Conservation (phyloP, 805 yeast species). For the Metschnikowia aberdeeniae region DNA sequence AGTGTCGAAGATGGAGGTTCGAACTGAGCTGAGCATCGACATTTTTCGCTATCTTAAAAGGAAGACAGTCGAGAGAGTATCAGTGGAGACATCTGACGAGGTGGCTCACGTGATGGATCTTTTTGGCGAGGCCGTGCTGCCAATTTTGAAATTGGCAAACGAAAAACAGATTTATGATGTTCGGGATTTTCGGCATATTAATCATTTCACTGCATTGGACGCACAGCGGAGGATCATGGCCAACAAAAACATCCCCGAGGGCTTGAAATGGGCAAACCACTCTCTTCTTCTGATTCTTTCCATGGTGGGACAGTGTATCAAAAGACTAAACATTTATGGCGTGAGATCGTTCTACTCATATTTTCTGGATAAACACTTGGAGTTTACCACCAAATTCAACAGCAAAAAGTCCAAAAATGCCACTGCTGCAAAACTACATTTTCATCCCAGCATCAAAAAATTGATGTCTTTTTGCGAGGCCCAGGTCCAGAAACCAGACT, state of each 20-base stretch:
- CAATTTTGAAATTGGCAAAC: conserved; percentile 60
- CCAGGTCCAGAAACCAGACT: conserved; percentile 33
- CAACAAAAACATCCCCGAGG: conserved; percentile 58
- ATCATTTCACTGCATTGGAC: conserved; percentile 68
- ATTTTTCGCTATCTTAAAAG: conserved; percentile 72
- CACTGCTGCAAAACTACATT: conserved; percentile 58
- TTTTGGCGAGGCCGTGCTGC: conserved; percentile 61
- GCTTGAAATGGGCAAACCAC: conserved; percentile 68
- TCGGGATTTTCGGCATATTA: conserved; percentile 62
- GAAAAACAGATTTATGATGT: conserved; percentile 59
- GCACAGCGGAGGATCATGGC: conserved; percentile 55
- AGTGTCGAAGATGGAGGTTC: conserved; percentile 74
- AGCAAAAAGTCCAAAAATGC: conserved; percentile 59
- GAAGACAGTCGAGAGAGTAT: conserved; percentile 57
- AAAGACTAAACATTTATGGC: conserved; percentile 77
- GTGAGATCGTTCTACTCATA: conserved; percentile 69
- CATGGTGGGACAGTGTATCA: conserved; percentile 66
- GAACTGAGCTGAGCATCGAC: conserved; percentile 83
- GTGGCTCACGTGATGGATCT: conserved; percentile 53
- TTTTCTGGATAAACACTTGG: conserved; percentile 53
- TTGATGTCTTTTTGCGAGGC: conserved; percentile 45
- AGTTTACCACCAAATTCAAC: conserved; percentile 55
- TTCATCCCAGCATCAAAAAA: conserved; percentile 43
- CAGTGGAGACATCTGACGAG: conserved; percentile 50
- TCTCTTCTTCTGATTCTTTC: conserved; percentile 59